Percentiles rank a stretch among this genome's conserved stretches.
These are phyloP conservation scores for Streptanthus diversifolius DNA, from an alignment of 345 rosid species.

Conservation along the genomic window DNA sequence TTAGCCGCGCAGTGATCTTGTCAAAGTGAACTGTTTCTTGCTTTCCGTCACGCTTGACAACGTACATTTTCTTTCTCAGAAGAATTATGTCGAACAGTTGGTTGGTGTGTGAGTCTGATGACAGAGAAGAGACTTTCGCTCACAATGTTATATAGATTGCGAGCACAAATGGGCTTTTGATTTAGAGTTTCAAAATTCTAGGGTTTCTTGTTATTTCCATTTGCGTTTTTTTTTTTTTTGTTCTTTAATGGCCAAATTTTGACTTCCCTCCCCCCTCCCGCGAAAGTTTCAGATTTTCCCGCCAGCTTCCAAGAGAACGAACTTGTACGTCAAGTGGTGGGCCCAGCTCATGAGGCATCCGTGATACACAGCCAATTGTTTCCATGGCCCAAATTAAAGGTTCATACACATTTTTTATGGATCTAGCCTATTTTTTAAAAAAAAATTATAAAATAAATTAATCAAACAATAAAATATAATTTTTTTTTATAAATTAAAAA, in stretches of 20 bases:
- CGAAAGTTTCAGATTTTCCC: slow-evolving; percentile 25
- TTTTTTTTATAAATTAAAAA: too few relatives aligned
- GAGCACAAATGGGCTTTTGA: neutral
- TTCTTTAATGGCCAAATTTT: neutral
- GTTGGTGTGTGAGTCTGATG: neutral
- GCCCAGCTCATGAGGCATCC: neutral
- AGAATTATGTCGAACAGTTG: slow-evolving; percentile 40
- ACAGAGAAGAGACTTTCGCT: neutral
- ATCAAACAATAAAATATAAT: too few relatives aligned
- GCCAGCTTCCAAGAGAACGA: slow-evolving; percentile 23
- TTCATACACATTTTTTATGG: too few relatives aligned
- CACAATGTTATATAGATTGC: neutral
- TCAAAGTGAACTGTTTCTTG: slow-evolving; percentile 94
- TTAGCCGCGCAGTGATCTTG: slow-evolving; percentile 90
- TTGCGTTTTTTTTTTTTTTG: neutral
- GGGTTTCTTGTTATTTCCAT: neutral
- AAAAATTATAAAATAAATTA: too few relatives aligned
- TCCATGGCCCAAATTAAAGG: neutral
- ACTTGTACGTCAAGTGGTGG: neutral
- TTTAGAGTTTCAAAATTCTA: too few relatives aligned
- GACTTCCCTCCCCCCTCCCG: neutral
- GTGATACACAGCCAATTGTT: neutral
- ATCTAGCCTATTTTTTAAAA: too few relatives aligned
- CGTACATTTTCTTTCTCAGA: slow-evolving; percentile 52
- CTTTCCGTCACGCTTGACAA: slow-evolving; percentile 87